phyloP scores from a whole-genome alignment of 306 rosid species.

The Canavalia gladiata region DNA sequence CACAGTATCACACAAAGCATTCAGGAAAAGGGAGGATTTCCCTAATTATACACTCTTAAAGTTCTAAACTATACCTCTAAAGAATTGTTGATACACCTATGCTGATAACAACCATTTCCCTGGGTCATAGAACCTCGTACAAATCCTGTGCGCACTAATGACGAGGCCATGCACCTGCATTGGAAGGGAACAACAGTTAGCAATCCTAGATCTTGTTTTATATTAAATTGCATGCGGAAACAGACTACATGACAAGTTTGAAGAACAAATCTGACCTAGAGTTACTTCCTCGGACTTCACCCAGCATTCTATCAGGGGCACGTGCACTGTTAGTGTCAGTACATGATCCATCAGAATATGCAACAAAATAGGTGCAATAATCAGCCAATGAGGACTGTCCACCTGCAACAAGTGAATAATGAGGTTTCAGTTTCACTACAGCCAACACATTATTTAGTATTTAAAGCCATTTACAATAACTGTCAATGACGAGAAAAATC shows the following conservation, averaged over 20 bases:
- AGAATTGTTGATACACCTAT: conserved; percentile 78
- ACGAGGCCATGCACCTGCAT: conserved; percentile 92
- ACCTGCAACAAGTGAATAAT: conserved; percentile 63
- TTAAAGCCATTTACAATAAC: conserved; percentile 33
- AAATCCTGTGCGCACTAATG: conserved; percentile 91
- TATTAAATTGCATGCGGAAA: conserved; percentile 1
- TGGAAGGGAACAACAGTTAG: conserved; percentile 43
- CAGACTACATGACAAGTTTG: conserved; percentile 12
- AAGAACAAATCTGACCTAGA: conserved; percentile 72
- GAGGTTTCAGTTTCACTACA: conserved; percentile 35
- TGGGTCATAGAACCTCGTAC: conserved; percentile 89
- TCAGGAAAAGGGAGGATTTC: neutral
- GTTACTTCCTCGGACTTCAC: conserved; percentile 94
- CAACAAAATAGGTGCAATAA: conserved; percentile 95
- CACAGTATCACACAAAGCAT: conserved; percentile 23
- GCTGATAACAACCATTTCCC: conserved; percentile 98
- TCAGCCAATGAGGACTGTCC: conserved; percentile 99
- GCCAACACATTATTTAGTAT: conserved; percentile 31
- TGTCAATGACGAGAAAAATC: conserved; percentile 18
- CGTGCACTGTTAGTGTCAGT: conserved; percentile 93
- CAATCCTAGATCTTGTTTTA: conserved; percentile 33
- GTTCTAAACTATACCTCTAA: conserved; percentile 69
- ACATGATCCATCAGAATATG: conserved; percentile 99
- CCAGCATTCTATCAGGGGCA: conserved; percentile 96
- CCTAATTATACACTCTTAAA: neutral